Conservation (phyloP, 495 filamentous ascomycete species). For the Trichoderma erinaceum region DNA sequence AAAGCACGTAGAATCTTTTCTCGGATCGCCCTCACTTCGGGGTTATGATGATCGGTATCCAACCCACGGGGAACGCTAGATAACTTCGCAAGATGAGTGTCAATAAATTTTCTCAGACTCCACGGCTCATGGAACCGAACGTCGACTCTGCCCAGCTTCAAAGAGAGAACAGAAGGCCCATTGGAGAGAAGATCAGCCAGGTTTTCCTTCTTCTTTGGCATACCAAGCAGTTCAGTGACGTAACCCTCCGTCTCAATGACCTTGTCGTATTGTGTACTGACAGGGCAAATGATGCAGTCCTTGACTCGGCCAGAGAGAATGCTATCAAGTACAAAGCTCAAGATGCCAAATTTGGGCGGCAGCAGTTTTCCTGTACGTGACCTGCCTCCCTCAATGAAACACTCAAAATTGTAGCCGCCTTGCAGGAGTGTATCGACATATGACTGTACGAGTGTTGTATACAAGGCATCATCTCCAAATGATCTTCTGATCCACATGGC, state of each 20-base stretch:
- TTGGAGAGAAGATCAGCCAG: conserved; percentile 79
- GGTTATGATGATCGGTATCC: conserved; percentile 37
- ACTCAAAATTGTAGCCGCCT: conserved; percentile 89
- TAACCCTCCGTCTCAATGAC: conserved; percentile 97
- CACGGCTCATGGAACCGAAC: conserved; percentile 94
- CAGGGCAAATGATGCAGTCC: conserved; percentile 87
- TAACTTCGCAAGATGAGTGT: conserved; percentile 56
- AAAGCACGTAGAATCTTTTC: conserved; percentile 70
- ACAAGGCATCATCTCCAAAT: conserved; percentile 88
- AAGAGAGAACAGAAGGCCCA: conserved; percentile 74
- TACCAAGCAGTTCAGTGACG: conserved; percentile 84
- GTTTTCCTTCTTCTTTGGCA: conserved; percentile 93
- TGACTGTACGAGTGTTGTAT: conserved; percentile 82
- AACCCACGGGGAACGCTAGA: conserved; percentile 34
- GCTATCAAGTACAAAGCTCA: conserved; percentile 86
- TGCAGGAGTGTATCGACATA: conserved; percentile 92
- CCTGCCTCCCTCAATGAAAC: conserved; percentile 91
- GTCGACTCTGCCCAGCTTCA: conserved; percentile 86
- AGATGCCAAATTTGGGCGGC: conserved; percentile 91
- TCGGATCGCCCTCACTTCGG: conserved; percentile 38
- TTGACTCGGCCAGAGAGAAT: conserved; percentile 80
- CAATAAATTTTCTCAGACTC: conserved; percentile 75
- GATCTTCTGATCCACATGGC: conserved; percentile 95
- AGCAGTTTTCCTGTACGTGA: conserved; percentile 91
- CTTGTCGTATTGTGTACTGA: conserved; percentile 97